A percentile compares a stretch with the other conserved stretches of the same genome.
Evolutionary conservation across 2,329 filamentous ascomycete genomes (phyloP).

Genomic region (Beauveria sp.): DNA sequence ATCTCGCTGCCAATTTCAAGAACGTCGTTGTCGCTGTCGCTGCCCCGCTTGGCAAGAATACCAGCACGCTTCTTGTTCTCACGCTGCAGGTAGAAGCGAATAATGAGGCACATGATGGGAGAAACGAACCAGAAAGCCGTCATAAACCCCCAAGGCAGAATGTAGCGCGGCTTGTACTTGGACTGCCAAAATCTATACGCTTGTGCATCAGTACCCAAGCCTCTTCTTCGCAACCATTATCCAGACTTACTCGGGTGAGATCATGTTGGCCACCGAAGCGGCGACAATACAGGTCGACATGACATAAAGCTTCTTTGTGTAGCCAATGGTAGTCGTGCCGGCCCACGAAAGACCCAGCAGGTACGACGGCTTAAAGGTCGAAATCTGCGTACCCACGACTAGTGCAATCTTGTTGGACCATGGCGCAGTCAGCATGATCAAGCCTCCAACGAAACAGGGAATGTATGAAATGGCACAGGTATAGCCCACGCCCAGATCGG

Average conservation of each 20-base stretch:
- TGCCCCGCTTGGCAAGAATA: conserved; percentile 1
- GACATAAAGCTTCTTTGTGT: conserved; percentile 18
- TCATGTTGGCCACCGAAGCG: conserved; percentile 20
- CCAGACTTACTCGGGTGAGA: conserved; percentile 21
- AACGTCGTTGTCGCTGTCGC: conserved; percentile 13
- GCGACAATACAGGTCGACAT: conserved; percentile 19
- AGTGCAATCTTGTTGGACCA: conserved; percentile 23
- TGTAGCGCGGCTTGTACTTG: conserved; percentile 17
- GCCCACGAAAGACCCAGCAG: conserved; percentile 22
- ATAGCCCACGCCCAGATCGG: conserved; percentile 18
- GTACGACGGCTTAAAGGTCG: conserved; percentile 23
- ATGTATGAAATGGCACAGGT: conserved; percentile 20
- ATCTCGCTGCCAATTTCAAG: conserved; percentile 15
- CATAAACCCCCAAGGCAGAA: conserved; percentile 19
- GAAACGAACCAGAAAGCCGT: conserved; percentile 20
- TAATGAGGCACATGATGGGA: conserved; percentile 18
- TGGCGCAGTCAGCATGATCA: conserved; percentile 17
- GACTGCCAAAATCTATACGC: conserved; percentile 17
- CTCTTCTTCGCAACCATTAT: neutral
- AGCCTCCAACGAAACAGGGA: conserved; percentile 18
- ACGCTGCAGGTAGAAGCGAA: conserved; percentile 17
- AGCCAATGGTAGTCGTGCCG: conserved; percentile 18
- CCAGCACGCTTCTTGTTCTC: conserved; percentile 15
- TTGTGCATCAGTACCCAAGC: neutral
- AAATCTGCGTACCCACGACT: conserved; percentile 22